Base-by-base conservation (phyloP, 768 basidiomycete genomes). In the Candolleomyces efflorescens region DNA sequence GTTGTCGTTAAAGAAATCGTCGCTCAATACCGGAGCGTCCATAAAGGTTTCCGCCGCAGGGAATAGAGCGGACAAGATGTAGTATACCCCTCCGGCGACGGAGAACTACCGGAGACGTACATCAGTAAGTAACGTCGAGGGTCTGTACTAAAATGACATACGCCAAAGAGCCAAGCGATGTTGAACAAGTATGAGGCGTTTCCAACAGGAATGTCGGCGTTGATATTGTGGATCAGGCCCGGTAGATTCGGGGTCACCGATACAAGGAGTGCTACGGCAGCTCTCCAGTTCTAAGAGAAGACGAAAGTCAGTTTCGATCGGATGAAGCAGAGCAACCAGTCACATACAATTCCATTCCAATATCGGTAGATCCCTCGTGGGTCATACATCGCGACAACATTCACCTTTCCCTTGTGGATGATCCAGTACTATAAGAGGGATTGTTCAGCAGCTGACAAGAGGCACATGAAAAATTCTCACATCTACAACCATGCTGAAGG, bases 381-480 rank as follows among this genome's bases (percentile, higher is more conserved):
- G 62, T 83, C 79, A 66, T 94, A 96, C 81, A 95, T 87, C 3
- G 89, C 84, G 2, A 90, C 89, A 1, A 94, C 89, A 62, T 94
- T 89, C 38, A 93, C 83, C 44, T 81, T 82, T 37, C 85, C 73
- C 58, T 69, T 73, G 65, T 92, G 88, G 22, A 95, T 75, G 44
- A 94, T 66, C 90, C 89, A 93, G 65, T 89, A 93, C 82, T 90
- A 64, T n/a, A n/a, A n/a, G 38, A 41, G 58, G n/a, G 53, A 17
- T 41, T 18, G 1, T 6, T 49, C 58, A 57, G 15, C 47, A 56
- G 32, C 20, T 37, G 36, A 13, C 13, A 12, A 46, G 36, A 13
- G 38, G 41, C 15, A 15, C 20, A 53, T 5, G 18, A 20, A 22
- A 20, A 41, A 67, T 17, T 20, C 75, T 65, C 52, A 81, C 80